Base-by-base conservation (phyloP, 768 basidiomycete species). In the Phlegmacium glaucopus region DNA sequence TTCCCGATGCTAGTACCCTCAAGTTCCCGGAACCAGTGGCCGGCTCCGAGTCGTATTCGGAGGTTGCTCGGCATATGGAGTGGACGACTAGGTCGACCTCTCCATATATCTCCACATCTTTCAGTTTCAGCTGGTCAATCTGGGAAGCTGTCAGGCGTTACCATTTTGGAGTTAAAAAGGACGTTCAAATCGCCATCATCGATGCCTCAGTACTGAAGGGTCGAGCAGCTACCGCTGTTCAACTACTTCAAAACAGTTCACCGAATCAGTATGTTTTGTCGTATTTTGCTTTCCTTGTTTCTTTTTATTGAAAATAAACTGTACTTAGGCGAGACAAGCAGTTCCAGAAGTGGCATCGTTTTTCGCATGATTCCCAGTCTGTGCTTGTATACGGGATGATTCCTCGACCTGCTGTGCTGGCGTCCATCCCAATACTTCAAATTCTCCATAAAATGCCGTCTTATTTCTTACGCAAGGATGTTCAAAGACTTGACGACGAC, bases 81-180 rank as follows among this genome's bases (percentile, higher is more conserved):
- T 87, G 86, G 84, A 84, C 83, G 16, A 86, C 82, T n/a, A 76
- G 82, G 50, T 69, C 79, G 4, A 72, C 78, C 15, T 90, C 88
- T 0, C 73, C 80, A 4, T 90, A 79, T 51, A 76, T 90, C 37
- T 85, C 87, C 3, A 77, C 85, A 2, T 88, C 87, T 5, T 89
- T 90, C 62, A 89, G 84, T 68, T 86, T 90, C 54, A 78, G 76
- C 30, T 90, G 88, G 88, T 81, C 86, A 7, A 73, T 90, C 30
- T 90, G 86, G 86, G 88, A 90, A 61, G 88, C 87, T 4, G 74
- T 85, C 16, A 72, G 85, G 47, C 79, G 88, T n/a, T 87, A 86
- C 58, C 79, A 83, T 55, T 66, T 73, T 30, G 82, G 81, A 32
- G 67, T 88, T 44, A 90, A 90, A 62, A 85, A 87, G 51, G 80